These are phyloP conservation scores for Pleurotus tuber-regium DNA, from an alignment of 768 basidiomycete genomes.

Conservation along the genomic window DNA sequence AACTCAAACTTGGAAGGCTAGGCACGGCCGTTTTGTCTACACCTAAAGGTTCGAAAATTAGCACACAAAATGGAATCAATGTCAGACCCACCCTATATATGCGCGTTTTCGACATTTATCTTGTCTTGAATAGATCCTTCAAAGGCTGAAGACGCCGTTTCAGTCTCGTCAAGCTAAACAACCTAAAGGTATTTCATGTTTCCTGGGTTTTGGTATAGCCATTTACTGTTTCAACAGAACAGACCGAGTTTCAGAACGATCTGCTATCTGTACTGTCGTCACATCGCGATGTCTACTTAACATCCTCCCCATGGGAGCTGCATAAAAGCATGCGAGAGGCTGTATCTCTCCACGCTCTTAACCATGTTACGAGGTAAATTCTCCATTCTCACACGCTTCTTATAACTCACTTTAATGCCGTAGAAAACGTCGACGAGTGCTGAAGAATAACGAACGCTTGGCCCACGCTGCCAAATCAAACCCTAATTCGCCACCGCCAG, in stretches of 20 bases:
- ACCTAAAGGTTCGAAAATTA: constrained; percentile 37
- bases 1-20: constrained; percentile 53
- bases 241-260: constrained; percentile 59
- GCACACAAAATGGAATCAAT: constrained; percentile 24
- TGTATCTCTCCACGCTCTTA: constrained; percentile 75
- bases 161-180: constrained; percentile 50
- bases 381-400: not conserved
- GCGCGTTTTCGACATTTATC: not conserved
- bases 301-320: constrained; percentile 64
- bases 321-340: constrained; percentile 64
- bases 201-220: not conserved
- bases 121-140: constrained; percentile 43
- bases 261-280: constrained; percentile 63
- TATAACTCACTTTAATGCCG: not conserved
- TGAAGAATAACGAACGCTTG: constrained; percentile 95
- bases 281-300: constrained; percentile 75
- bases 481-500: constrained; percentile 51
- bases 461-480: constrained; percentile 62
- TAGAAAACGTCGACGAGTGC: constrained; percentile 86
- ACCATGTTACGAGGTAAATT: constrained; percentile 87
- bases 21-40: constrained; percentile 51
- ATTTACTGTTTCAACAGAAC: constrained; percentile 31
- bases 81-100: constrained; percentile 23
- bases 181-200: constrained; percentile 41
- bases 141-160: constrained; percentile 57